Evolutionary conservation across 208 protist species (phyloP).

Genomic region (Blechomonas ayalai): DNA sequence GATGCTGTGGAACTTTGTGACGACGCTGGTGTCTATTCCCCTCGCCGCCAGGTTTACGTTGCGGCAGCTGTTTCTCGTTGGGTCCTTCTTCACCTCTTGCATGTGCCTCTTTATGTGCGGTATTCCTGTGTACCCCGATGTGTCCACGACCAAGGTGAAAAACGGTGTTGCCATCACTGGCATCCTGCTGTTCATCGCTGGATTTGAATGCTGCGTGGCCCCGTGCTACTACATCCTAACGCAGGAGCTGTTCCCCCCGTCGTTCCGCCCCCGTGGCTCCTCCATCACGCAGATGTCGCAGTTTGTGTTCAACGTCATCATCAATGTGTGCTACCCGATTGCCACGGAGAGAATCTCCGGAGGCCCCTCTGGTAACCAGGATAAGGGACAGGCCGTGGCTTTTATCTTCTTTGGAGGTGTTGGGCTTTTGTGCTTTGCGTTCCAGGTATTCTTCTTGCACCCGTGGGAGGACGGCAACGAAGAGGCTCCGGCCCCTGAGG

Average conservation of each 20-base stretch:
- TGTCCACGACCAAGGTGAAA: conserved; percentile 32
- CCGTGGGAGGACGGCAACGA: conserved; percentile 32
- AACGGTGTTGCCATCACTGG: conserved; percentile 69
- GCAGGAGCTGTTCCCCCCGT: conserved; percentile 77
- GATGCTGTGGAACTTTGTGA: conserved; percentile 86
- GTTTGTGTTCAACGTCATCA: conserved; percentile 86
- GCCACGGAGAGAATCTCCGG: conserved; percentile 70
- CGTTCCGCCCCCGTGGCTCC: conserved; percentile 65
- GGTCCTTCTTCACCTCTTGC: conserved; percentile 43
- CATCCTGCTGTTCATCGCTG: conserved; percentile 72
- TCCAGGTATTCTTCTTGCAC: conserved; percentile 70
- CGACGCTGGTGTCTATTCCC: conserved; percentile 61
- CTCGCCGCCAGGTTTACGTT: conserved; percentile 59
- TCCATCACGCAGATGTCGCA: conserved; percentile 55
- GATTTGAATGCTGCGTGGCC: conserved; percentile 67
- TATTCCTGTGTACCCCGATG: conserved; percentile 71
- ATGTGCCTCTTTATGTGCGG: conserved; percentile 77
- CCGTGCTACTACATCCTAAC: conserved; percentile 78
- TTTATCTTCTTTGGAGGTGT: conserved; percentile 84
- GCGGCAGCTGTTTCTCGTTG: conserved; percentile 61
- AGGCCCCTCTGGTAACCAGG: conserved; percentile 66
- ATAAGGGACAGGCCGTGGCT: conserved; percentile 80
- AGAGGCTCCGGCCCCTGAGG: neutral
- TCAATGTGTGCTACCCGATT: conserved; percentile 85
- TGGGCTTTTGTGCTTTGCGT: conserved; percentile 58